Conservation (phyloP, 371 early-diverging fungal species). For the Mucor plumbeus region DNA sequence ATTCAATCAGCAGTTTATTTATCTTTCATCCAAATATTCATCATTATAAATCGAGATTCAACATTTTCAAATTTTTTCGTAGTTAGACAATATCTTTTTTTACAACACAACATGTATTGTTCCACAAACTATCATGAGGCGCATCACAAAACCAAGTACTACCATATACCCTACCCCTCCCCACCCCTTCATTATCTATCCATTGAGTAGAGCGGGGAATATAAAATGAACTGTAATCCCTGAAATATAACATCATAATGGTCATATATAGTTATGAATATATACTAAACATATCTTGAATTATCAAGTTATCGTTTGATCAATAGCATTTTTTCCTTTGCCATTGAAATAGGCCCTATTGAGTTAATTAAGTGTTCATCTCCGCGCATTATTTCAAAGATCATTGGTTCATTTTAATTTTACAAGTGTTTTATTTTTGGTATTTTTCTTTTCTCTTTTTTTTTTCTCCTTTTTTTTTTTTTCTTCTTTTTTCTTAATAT, state of each 20-base stretch:
- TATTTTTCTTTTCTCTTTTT: constrained; percentile 7
- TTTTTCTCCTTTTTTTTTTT: constrained; percentile 6
- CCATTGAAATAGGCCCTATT: neutral
- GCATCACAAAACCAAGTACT: constrained; percentile 2
- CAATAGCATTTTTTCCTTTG: neutral
- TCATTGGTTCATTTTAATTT: constrained; percentile 1
- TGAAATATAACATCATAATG: neutral
- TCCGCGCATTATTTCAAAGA: neutral
- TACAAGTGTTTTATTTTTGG: neutral
- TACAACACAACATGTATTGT: neutral
- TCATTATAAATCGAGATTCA: neutral
- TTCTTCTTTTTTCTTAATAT: neutral
- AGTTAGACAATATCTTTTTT: neutral
- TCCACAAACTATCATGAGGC: constrained; percentile 6
- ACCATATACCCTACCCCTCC: constrained; percentile 7
- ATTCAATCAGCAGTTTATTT: neutral
- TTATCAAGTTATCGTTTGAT: neutral
- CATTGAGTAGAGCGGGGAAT: neutral
- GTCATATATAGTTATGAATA: neutral
- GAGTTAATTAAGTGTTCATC: neutral
- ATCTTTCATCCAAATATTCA: neutral
- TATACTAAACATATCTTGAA: neutral
- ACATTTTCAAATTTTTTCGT: neutral
- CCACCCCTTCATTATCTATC: neutral
- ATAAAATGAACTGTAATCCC: neutral